Evolutionary conservation across 2,329 filamentous ascomycete genomes (phyloP).

Genomic region (Fusarium camptoceras): DNA sequence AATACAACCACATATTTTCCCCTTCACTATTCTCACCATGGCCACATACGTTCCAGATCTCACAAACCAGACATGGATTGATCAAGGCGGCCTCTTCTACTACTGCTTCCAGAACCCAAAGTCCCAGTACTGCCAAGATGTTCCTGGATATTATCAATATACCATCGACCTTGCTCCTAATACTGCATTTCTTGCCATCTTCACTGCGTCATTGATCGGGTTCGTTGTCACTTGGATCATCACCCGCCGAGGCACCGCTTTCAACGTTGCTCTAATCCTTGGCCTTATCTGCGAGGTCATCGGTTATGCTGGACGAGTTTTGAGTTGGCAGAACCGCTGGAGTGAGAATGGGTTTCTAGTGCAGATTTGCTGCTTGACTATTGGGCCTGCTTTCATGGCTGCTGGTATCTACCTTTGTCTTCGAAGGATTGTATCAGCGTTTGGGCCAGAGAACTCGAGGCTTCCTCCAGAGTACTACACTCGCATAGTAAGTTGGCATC

Average conservation of each 20-base stretch:
- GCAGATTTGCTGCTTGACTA: constrained; percentile 71
- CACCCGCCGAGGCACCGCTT: constrained; percentile 61
- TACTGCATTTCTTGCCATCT: constrained; percentile 62
- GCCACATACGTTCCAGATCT: constrained; percentile 27
- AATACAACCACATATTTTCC: background rate
- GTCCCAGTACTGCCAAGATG: constrained; percentile 47
- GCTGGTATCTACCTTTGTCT: constrained; percentile 74
- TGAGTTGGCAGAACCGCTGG: constrained; percentile 66
- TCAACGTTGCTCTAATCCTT: constrained; percentile 63
- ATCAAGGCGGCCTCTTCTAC: constrained; percentile 11
- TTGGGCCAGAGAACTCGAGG: constrained; percentile 62
- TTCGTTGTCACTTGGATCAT: constrained; percentile 56
- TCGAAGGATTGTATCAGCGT: constrained; percentile 60
- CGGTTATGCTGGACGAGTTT: constrained; percentile 69
- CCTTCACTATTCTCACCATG: constrained; percentile 2
- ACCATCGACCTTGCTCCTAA: constrained; percentile 64
- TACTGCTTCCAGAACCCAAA: constrained; percentile 49
- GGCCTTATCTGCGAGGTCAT: constrained; percentile 68
- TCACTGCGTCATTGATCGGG: constrained; percentile 57
- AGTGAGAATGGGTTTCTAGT: constrained; percentile 61
- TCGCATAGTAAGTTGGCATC: constrained; percentile 55
- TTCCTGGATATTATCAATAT: constrained; percentile 63
- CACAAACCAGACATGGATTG: constrained; percentile 39
- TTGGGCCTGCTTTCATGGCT: constrained; percentile 73
- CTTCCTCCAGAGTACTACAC: constrained; percentile 62